Conservation (phyloP, 768 basidiomycete genomes). For the Xerocomellus dryophilus region DNA sequence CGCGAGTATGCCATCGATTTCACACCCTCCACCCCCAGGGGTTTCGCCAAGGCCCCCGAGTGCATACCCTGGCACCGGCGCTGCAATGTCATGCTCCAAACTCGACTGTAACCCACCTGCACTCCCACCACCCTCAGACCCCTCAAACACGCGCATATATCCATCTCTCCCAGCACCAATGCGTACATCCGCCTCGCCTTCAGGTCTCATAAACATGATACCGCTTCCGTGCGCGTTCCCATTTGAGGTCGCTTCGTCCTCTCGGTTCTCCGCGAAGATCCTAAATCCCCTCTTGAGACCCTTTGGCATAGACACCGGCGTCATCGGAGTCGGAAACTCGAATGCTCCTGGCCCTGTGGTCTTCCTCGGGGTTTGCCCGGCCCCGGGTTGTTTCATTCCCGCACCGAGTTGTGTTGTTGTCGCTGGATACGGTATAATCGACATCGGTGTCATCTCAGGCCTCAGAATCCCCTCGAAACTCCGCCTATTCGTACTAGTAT, state of each 20-base stretch:
- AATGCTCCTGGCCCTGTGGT: conserved; percentile 1
- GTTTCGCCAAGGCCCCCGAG: background rate
- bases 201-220: conserved; percentile 1
- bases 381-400: conserved; percentile 1
- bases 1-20: conserved; percentile 4
- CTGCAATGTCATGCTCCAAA: conserved; percentile 12
- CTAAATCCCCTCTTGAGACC: conserved; percentile 9
- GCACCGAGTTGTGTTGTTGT: background rate
- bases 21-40: background rate
- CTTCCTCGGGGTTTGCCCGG: conserved; percentile 23
- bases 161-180: conserved; percentile 6
- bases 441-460: conserved; percentile 21
- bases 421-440: conserved; percentile 23
- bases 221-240: background rate
- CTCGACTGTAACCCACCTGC: background rate
- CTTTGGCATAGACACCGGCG: conserved; percentile 18
- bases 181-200: conserved; percentile 1
- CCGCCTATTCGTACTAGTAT: conserved; percentile 6
- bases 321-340: conserved; percentile 19
- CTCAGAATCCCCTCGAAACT: conserved; percentile 26
- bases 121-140: background rate
- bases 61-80: conserved; percentile 21
- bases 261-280: background rate
- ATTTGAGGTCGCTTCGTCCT: background rate
- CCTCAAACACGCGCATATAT: conserved; percentile 26